Base-by-base conservation (phyloP, 2,329 filamentous ascomycete species). In the Fusarium illudens region DNA sequence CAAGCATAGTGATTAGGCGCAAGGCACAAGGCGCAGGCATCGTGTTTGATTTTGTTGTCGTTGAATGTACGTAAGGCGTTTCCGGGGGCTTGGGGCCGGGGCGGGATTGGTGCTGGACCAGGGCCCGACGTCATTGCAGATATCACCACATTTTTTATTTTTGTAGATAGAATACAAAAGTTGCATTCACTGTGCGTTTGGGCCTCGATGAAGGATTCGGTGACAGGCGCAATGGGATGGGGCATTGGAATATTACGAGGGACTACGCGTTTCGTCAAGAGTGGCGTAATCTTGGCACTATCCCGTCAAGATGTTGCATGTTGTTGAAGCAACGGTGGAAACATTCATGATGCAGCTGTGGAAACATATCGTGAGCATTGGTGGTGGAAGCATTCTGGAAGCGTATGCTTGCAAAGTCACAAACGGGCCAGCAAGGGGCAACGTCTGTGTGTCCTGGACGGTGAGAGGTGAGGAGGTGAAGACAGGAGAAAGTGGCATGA, bases 21-120 rank as follows among this genome's bases (percentile, higher is more conserved):
- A 54, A 37, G 67, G 65, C 46, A 60, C 51, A 59, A 70, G 59
- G 48, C 62, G 56, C 50, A 51, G 58, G 62, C 36, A 64, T 62
- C 51, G 46, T 37, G 60, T 57, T 60, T 64, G 61, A 60, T 63
- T 58, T 65, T 55, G 50, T 60, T 59, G 51, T 71, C 39, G 55
- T 68, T 64, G 53, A 64, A 67, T 72, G 68, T 73, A 72, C 62
- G 70, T 64, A 72, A 72, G 71, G 71, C 70, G 71, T 73, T 27
- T 73, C 48, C 57, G 62, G 71, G 53, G 58, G 60, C 56, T 62
- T 48, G 52, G 49, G 37, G 39, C 42, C 34, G 51, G 60, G 60
- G 63, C 30, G 22, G 44, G 54, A 50, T 60, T 50, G 60, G 53
- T 37, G 39, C 39, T 49, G 60, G 30, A 44, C 33, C 56, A 58